phyloP scores from a whole-genome alignment of 2,329 filamentous ascomycete species.

The Dryadomyces quercus-mongolicae region DNA sequence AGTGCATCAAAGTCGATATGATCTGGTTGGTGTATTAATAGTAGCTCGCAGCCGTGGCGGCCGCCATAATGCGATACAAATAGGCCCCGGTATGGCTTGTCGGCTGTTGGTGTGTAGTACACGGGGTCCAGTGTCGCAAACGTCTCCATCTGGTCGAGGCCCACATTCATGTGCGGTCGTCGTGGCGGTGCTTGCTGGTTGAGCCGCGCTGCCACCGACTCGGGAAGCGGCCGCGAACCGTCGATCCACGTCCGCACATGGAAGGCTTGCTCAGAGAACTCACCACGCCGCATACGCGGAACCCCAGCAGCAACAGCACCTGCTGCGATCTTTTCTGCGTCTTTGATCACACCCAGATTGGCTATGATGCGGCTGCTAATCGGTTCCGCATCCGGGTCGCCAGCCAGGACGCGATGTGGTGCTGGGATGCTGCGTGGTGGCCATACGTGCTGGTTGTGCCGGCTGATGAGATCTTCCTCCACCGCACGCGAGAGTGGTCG shows the following conservation, averaged over 20 bases:
- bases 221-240: constrained; percentile 24
- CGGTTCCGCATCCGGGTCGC: constrained; percentile 6
- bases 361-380: not conserved
- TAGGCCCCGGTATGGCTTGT: constrained; percentile 79
- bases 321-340: not conserved
- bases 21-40: constrained; percentile 65
- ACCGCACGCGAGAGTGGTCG: constrained; percentile 29
- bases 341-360: not conserved
- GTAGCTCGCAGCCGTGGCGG: constrained; percentile 79
- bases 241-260: constrained; percentile 67
- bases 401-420: constrained; percentile 33
- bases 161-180: no score
- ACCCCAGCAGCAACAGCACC: constrained; percentile 23
- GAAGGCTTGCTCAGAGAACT: constrained; percentile 61
- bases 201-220: not conserved
- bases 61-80: constrained; percentile 85
- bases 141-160: constrained; percentile 41
- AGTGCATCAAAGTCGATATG: constrained; percentile 14
- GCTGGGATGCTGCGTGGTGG: constrained; percentile 62
- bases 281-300: constrained; percentile 23
- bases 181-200: constrained; percentile 8
- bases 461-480: constrained; percentile 8
- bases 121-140: constrained; percentile 59
- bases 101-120: constrained; percentile 67
- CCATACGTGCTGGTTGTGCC: constrained; percentile 44